phyloP scores from a whole-genome alignment of 2,329 filamentous ascomycete genomes.

The Biscogniauxia mediterranea region DNA sequence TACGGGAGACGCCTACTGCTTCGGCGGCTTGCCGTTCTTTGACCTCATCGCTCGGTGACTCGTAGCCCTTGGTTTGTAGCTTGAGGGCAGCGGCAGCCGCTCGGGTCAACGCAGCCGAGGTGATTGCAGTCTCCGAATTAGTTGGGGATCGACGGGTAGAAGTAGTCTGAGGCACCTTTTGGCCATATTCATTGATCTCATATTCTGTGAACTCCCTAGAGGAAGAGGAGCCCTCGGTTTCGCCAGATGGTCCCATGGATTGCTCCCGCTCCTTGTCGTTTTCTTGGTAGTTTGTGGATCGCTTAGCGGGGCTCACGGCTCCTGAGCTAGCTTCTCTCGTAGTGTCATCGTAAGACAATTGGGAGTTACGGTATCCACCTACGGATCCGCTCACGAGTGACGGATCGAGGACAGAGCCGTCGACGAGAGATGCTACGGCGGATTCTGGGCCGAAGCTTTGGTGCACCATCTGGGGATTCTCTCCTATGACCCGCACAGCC shows the following conservation, averaged over 20 bases:
- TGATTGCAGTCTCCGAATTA: constrained; percentile 56
- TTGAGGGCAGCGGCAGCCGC: constrained; percentile 52
- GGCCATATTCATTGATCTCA: constrained; percentile 57
- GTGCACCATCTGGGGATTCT: constrained; percentile 75
- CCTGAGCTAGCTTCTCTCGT: constrained; percentile 24
- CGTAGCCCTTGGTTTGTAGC: constrained; percentile 44
- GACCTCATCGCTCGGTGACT: constrained; percentile 34
- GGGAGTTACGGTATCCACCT: constrained; percentile 40
- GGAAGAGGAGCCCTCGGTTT: constrained; percentile 25
- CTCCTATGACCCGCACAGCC: constrained; percentile 67
- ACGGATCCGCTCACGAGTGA: constrained; percentile 67
- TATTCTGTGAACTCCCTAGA: constrained; percentile 54
- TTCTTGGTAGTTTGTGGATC: constrained; percentile 38
- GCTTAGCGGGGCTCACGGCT: constrained; percentile 42
- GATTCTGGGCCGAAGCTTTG: constrained; percentile 76
- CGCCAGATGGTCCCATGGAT: constrained; percentile 37
- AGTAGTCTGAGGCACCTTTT: constrained; percentile 49
- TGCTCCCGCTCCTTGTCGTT: constrained; percentile 39
- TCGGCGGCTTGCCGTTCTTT: constrained; percentile 41
- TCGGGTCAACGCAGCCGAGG: constrained; percentile 50
- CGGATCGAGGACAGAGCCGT: constrained; percentile 67
- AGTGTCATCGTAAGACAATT: constrained; percentile 30
- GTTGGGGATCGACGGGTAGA: constrained; percentile 52
- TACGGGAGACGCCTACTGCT: constrained; percentile 55
- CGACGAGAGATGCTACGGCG: constrained; percentile 80